Conservation (phyloP, 768 basidiomycete species). For the Clitopilus hobsonii region DNA sequence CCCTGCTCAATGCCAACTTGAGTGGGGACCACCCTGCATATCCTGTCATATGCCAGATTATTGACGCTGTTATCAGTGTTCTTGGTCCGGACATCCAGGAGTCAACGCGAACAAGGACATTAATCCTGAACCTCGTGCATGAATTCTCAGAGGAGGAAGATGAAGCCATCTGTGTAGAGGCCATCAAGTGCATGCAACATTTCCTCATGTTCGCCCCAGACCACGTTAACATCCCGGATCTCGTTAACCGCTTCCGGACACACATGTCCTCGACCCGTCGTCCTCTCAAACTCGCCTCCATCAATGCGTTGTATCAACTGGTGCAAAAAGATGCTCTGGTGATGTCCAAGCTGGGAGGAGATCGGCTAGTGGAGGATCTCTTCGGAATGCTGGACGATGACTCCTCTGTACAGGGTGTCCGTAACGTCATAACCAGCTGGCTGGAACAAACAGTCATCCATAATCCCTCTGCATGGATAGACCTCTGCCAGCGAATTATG, state of each 20-base stretch:
- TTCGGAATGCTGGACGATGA: constrained; percentile 96
- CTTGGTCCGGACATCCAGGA: constrained; percentile 96
- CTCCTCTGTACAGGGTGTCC: constrained; percentile 88
- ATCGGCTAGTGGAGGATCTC: constrained; percentile 88
- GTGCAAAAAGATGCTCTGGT: constrained; percentile 91
- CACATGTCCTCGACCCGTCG: constrained; percentile 79
- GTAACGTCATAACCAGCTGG: constrained; percentile 92
- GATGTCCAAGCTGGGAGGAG: constrained; percentile 92
- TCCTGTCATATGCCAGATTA: constrained; percentile 85
- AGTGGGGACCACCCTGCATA: constrained; percentile 91
- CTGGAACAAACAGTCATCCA: constrained; percentile 89
- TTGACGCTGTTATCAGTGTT: constrained; percentile 90
- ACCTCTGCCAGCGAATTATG: constrained; percentile 97
- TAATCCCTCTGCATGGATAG: constrained; percentile 97
- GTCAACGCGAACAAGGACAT: constrained; percentile 67
- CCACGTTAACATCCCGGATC: constrained; percentile 73
- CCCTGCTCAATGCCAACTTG: constrained; percentile 74
- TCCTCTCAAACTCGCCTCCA: constrained; percentile 88
- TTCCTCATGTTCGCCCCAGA: constrained; percentile 94
- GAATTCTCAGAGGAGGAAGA: constrained; percentile 85
- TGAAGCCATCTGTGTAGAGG: constrained; percentile 86
- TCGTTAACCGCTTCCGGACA: constrained; percentile 72
- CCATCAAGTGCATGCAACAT: constrained; percentile 94
- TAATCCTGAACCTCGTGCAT: constrained; percentile 80
- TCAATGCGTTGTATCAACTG: constrained; percentile 94